Evolutionary conservation across 257 asterid species (phyloP), one percentile per base, ranked within the genome.

Genomic region (Solanum clarkiae): DNA sequence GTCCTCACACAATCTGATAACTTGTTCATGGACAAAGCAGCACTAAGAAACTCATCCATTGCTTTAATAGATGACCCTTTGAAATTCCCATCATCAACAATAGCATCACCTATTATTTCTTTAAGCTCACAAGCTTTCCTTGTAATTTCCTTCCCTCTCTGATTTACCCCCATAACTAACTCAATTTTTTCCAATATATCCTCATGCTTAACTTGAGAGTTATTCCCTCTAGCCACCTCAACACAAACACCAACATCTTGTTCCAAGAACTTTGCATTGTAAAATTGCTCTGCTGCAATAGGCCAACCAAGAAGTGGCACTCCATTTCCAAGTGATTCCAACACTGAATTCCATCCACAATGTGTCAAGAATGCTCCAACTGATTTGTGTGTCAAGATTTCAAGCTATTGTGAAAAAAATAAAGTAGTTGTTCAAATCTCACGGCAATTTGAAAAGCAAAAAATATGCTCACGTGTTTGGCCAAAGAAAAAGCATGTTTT

Each of bases 301-400:
- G 94, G 94, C 95, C 97, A 93, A 16, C 93, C 88, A 17, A 92
- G 86, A 7, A 92, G 7, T 3, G 94, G 92, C 40, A 93, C 91
- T 7, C 94, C 94, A 42, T 86, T 83, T 47, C 69, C 71, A 3
- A 93, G 90, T 11, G 94, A 85, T 84, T 93, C 95, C 66, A 92
- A 87, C 9, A 91, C 87, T 10, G 96, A 93, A 74, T 93, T 93
- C 96, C 94, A 92, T 8, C 95, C 94, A 20, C 94, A 93, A 15
- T 91, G 93, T 26, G 90, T 90, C 7, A 92, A 60, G 47, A 91
- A 92, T 0, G 89, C 93, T 15, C 85, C 90, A 1, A 90, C 86
- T 0, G 94, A 91, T 75, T 84, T 80, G 59, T 92, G 97, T 4
- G 60, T 69, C 85, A 92, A 86, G 53, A 92, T 92, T 60, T 90